Conservation (phyloP, 768 basidiomycete genomes). For the Lentinula boryana region DNA sequence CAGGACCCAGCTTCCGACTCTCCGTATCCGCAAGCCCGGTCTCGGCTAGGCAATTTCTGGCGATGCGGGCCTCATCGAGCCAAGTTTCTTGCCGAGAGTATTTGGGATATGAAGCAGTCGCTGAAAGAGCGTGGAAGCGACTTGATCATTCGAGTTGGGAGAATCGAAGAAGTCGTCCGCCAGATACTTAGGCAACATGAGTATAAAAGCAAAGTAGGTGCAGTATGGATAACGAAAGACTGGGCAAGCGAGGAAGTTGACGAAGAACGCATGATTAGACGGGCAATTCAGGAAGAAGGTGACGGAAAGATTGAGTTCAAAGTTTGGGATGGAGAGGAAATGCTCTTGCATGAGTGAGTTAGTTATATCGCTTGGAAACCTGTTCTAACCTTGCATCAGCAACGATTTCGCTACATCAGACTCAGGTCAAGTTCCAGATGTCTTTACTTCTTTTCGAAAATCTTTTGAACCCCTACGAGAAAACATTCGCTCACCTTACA, state of each 20-base stretch:
- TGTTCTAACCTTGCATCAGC: neutral
- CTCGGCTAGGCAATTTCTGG: slow-evolving; percentile 16
- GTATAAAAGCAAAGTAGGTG: slow-evolving; percentile 17
- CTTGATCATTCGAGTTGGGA: slow-evolving; percentile 29
- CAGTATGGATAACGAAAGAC: slow-evolving; percentile 17
- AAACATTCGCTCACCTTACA: slow-evolving; percentile 23
- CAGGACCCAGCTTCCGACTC: slow-evolving; percentile 14
- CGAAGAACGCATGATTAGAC: slow-evolving; percentile 21
- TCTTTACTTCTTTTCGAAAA: slow-evolving; percentile 35
- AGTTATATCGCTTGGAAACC: slow-evolving; percentile 2
- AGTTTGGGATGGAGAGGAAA: slow-evolving; percentile 15
- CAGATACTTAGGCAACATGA: neutral
- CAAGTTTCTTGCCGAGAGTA: slow-evolving; percentile 26
- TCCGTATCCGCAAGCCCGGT: slow-evolving; percentile 16
- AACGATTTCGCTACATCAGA: slow-evolving; percentile 2
- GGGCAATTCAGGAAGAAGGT: neutral
- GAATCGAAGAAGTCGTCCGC: slow-evolving; percentile 23
- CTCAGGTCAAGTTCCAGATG: slow-evolving; percentile 22
- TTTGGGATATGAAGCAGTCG: slow-evolving; percentile 22
- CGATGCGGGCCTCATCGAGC: slow-evolving; percentile 13
- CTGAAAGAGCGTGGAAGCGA: slow-evolving; percentile 17
- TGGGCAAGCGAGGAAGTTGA: slow-evolving; percentile 24
- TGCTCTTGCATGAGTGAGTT: slow-evolving; percentile 19
- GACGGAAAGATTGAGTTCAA: slow-evolving; percentile 6
- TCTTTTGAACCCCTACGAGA: slow-evolving; percentile 27